Percentiles rank a stretch among this genome's conserved stretches.
Conservation (phyloP, 768 basidiomycete genomes). For the Serendipita sp. region DNA sequence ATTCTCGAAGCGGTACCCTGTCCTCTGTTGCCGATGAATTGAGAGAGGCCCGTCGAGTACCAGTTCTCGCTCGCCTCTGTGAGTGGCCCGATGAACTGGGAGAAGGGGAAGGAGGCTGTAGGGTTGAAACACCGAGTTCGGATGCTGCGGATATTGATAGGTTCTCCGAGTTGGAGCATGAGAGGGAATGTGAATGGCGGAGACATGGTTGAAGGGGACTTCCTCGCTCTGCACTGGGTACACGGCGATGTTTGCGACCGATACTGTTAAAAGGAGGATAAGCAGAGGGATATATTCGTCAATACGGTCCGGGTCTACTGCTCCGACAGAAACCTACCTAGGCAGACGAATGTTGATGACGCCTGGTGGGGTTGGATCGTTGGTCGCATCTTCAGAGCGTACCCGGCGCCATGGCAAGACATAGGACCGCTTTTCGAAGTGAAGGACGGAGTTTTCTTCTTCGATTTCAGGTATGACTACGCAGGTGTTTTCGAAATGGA, state of each 20-base stretch:
- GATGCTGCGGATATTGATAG: background rate
- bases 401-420: background rate
- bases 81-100: background rate
- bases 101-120: background rate
- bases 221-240: background rate
- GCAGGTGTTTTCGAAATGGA: conserved; percentile 1
- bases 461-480: conserved; percentile 4
- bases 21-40: background rate
- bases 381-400: background rate
- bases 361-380: background rate
- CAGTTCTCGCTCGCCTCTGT: background rate
- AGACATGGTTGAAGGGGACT: conserved; percentile 3
- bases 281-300: background rate
- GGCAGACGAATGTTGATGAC: background rate
- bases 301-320: too few species aligned
- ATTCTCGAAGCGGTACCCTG: background rate
- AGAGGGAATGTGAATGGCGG: conserved; percentile 2
- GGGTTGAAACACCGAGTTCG: background rate
- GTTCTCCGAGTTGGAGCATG: background rate
- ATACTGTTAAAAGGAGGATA: background rate
- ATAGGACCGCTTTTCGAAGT: conserved; percentile 1
- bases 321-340: background rate
- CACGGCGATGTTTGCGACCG: background rate
- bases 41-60: background rate
- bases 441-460: background rate